Evolutionary conservation across 768 basidiomycete genomes (phyloP).

Genomic region (Agrocybe chaxingu): DNA sequence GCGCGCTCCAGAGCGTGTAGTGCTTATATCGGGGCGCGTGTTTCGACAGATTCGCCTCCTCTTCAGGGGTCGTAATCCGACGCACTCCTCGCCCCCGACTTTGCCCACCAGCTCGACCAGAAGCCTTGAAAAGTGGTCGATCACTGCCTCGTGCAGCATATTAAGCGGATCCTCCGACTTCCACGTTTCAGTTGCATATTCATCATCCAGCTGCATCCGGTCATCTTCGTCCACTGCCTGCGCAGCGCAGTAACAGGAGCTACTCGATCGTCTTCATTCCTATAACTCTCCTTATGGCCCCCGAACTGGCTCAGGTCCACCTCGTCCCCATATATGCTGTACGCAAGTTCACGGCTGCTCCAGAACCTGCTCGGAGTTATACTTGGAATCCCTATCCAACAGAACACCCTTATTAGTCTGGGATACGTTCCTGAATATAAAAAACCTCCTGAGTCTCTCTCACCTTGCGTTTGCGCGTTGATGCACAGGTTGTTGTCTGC

Average conservation of each 20-base stretch:
- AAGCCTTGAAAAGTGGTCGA: constrained; percentile 64
- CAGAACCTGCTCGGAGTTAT: constrained; percentile 36
- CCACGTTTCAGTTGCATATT: constrained; percentile 38
- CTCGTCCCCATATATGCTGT: constrained; percentile 37
- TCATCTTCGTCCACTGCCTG: constrained; percentile 20
- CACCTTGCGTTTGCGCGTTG: constrained; percentile 30
- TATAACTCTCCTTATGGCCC: constrained; percentile 35
- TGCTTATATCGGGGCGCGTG: constrained; percentile 58
- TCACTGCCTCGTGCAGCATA: constrained; percentile 62
- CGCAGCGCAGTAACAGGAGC: constrained; percentile 14
- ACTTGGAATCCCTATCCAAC: constrained; percentile 28
- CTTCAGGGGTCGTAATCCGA: constrained; percentile 22
- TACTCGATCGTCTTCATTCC: constrained; percentile 7
- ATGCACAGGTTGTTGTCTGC: constrained; percentile 67
- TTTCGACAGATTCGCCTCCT: constrained; percentile 40
- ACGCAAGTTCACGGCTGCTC: constrained; percentile 54
- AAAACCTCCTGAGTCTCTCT: constrained; percentile 11
- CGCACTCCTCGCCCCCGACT: constrained; percentile 47
- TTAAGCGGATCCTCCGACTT: constrained; percentile 58
- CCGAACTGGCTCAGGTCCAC: constrained; percentile 38
- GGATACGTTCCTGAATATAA: background rate
- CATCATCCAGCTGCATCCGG: constrained; percentile 63
- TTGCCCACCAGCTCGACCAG: constrained; percentile 56
- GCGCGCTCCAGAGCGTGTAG: constrained; percentile 48
- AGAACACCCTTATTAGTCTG: no score